Evolutionary conservation across 768 basidiomycete genomes (phyloP), one percentile per base, ranked within the genome.

Genomic region (Suillus ampliporus): DNA sequence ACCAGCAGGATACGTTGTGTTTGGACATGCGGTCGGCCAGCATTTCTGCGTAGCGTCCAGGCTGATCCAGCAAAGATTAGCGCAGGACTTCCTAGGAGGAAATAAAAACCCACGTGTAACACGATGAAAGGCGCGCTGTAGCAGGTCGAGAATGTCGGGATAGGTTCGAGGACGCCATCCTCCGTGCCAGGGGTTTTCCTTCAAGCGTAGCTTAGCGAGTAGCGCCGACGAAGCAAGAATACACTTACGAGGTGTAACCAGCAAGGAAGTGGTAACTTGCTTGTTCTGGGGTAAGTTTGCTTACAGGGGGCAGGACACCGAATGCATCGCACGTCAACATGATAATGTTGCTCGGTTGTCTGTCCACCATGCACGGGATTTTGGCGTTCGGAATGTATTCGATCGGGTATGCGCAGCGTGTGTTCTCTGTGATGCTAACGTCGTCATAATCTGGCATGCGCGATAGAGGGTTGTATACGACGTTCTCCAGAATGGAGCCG

Each of bases 91-190:
- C 26, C 44, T 51, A 52, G 9, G 19, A 19, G 14, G 7, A 23
- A 51, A 41, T 9, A 38, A 57, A 28, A 35, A 78, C 87, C 44
- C 73, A 90, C 89, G 78, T 97, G 97, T 61, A 97, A 92, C 68
- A 98, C 90, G 75, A 99, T 98, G 86, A 99, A 99, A n/a, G 97
- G 97, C 46, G 96, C 95, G 68, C 91, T 92, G 86, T 98, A 99
- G 79, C 97, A 99, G 37, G 96, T 98, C 21, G 95, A 97, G 87
- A 99, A 99, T 46, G 97, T 99, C 26, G 97, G 97, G 66, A 97
- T 96, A 63, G 97, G 97, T 76, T 99, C 97, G 50, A 97, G 84
- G 34, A 99, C 92, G 74, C 97, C 97, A 71, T 98, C 97, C 75
- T 99, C 97, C 4, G 97, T 99, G 60, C 96, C 96, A n/a, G 96